Conservation (phyloP, 2,329 filamentous ascomycete genomes). For the Fusarium longipes region DNA sequence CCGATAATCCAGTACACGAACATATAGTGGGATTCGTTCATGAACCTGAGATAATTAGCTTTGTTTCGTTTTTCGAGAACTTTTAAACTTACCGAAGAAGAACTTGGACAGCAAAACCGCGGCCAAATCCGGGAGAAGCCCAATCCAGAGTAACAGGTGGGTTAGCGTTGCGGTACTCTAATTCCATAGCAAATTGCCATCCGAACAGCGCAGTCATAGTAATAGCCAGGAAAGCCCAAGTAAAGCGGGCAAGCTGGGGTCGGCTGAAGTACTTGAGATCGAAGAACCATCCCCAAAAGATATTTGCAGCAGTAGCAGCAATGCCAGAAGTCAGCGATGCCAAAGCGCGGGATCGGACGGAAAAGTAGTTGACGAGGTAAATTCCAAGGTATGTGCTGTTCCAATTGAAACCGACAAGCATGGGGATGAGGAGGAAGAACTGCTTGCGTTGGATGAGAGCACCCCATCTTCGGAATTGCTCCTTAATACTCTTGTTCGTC, state of each 20-base stretch:
- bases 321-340: constrained; percentile 59
- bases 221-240: constrained; percentile 56
- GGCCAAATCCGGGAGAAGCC: constrained; percentile 56
- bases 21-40: constrained; percentile 64
- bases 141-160: constrained; percentile 59
- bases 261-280: constrained; percentile 57
- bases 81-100: constrained; percentile 53
- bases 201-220: constrained; percentile 57
- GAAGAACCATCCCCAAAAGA: constrained; percentile 63
- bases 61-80: accelerated
- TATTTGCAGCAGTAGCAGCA: constrained; percentile 57
- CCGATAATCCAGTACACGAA: constrained; percentile 64
- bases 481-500: constrained; percentile 30
- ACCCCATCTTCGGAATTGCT: constrained; percentile 41
- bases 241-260: constrained; percentile 55
- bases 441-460: constrained; percentile 56
- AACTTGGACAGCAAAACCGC: constrained; percentile 61
- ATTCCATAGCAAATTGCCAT: constrained; percentile 62
- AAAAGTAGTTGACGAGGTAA: constrained; percentile 64
- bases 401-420: constrained; percentile 63
- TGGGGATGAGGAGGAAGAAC: constrained; percentile 61
- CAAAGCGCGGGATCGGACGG: constrained; percentile 60
- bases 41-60: constrained; percentile 49
- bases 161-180: constrained; percentile 55
- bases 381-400: constrained; percentile 63